phyloP scores from a whole-genome alignment of 2,329 filamentous ascomycete species.

The Ceratocystis colombiana region DNA sequence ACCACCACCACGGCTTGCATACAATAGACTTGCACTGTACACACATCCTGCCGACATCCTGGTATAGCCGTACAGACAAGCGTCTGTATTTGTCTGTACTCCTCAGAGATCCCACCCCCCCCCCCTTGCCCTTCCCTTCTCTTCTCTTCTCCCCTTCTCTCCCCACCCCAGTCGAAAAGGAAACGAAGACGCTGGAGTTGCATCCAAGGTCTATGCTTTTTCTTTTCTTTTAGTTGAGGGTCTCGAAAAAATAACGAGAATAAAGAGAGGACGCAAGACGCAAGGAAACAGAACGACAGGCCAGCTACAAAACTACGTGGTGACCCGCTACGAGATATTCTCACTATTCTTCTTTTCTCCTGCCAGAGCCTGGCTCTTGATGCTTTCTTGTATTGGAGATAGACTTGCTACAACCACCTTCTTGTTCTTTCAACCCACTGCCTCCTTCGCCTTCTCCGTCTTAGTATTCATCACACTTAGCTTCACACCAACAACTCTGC shows the following conservation, averaged over 20 bases:
- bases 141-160: not conserved
- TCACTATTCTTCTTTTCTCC: slow-evolving; percentile 11
- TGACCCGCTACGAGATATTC: slow-evolving; percentile 15
- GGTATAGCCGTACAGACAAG: slow-evolving; percentile 4
- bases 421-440: not conserved
- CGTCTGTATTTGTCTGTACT: slow-evolving; percentile 11
- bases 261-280: slow-evolving; percentile 2
- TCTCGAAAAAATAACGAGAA: slow-evolving; percentile 9
- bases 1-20: too few species aligned
- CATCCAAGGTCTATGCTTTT: slow-evolving; percentile 24
- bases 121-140: not conserved
- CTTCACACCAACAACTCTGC: not conserved
- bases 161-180: slow-evolving; percentile 16
- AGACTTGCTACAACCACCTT: not conserved
- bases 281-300: slow-evolving; percentile 15
- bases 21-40: not conserved
- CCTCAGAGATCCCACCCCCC: not conserved
- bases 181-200: slow-evolving; percentile 23
- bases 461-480: not conserved
- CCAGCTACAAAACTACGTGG: slow-evolving; percentile 24
- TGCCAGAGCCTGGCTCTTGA: slow-evolving; percentile 23
- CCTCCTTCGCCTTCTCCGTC: slow-evolving; percentile 10
- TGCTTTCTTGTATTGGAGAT: not conserved
- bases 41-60: not conserved
- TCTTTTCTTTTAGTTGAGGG: slow-evolving; percentile 7